phyloP scores from a whole-genome alignment of 164 flowering plant genomes.

The Stephania japonica region DNA sequence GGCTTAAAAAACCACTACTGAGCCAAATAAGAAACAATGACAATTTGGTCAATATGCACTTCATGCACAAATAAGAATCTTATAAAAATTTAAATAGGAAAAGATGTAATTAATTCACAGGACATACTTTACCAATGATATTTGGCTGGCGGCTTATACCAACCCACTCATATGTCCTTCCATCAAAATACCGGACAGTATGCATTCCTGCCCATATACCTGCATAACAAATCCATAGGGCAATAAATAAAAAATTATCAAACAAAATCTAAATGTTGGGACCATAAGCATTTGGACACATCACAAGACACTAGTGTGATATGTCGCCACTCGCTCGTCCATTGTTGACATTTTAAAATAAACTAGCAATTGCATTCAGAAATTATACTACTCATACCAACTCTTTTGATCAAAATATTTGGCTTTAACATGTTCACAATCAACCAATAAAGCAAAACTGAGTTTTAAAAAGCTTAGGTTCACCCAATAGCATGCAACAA shows the following conservation, averaged over 20 bases:
- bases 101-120: not conserved
- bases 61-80: not conserved
- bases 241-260: not conserved
- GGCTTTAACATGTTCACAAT: too few relatives aligned
- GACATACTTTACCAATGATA: constrained; percentile 74
- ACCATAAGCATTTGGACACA: not conserved
- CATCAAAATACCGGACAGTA: constrained; percentile 94
- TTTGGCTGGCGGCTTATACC: constrained; percentile 95
- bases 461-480: too few relatives aligned
- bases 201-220: constrained; percentile 99
- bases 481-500: too few relatives aligned
- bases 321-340: too few relatives aligned
- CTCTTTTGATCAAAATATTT: too few relatives aligned
- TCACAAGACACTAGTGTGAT: too few relatives aligned
- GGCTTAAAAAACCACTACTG: not conserved
- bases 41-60: not conserved
- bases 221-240: constrained; percentile 21
- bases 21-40: not conserved
- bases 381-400: too few relatives aligned
- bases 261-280: not conserved
- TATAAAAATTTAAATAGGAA: not conserved
- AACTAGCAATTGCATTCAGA: too few relatives aligned
- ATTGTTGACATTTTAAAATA: too few relatives aligned
- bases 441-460: too few relatives aligned
- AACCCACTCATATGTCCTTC: constrained; percentile 97